A percentile compares a stretch with the other conserved stretches of the same genome.
phyloP scores from a whole-genome alignment of 1,139 yeast species.

The Pneumocystis jirovecii region DNA sequence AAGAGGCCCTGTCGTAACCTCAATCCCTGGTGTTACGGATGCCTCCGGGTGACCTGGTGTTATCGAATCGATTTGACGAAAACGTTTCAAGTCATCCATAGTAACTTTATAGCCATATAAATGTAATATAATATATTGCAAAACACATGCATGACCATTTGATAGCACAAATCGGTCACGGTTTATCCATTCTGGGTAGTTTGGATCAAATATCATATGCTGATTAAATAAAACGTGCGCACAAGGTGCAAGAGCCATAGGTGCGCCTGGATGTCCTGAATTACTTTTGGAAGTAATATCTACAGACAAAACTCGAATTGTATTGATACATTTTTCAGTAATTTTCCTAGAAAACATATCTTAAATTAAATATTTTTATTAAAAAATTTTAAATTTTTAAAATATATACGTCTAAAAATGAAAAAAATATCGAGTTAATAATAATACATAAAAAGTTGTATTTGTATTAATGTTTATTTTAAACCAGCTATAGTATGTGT shows the following conservation, averaged over 20 bases:
- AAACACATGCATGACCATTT: slow-evolving; percentile 94
- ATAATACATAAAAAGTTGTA: not conserved
- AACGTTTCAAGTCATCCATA: slow-evolving; percentile 74
- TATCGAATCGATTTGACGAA: slow-evolving; percentile 82
- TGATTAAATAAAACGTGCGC: slow-evolving; percentile 63
- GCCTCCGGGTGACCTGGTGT: slow-evolving; percentile 97
- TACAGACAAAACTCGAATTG: slow-evolving; percentile 63
- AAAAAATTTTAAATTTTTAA: not conserved
- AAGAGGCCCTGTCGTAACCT: slow-evolving; percentile 96
- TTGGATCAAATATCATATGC: slow-evolving; percentile 70
- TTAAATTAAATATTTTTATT: not conserved
- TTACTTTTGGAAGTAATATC: slow-evolving; percentile 83
- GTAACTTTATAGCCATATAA: slow-evolving; percentile 70
- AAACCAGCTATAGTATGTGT: not conserved
- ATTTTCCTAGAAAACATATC: slow-evolving; percentile 30
- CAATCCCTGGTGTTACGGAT: slow-evolving; percentile 68
- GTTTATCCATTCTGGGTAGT: slow-evolving; percentile 82
- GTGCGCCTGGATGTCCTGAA: slow-evolving; percentile 98
- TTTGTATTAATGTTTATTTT: not conserved
- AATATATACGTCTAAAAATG: not conserved
- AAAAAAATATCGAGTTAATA: not conserved
- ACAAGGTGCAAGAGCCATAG: slow-evolving; percentile 91
- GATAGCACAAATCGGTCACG: slow-evolving; percentile 91
- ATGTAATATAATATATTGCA: slow-evolving; percentile 73
- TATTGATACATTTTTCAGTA: slow-evolving; percentile 66